Base-by-base conservation (phyloP, 345 rosid genomes). In the Erucastrum elatum region DNA sequence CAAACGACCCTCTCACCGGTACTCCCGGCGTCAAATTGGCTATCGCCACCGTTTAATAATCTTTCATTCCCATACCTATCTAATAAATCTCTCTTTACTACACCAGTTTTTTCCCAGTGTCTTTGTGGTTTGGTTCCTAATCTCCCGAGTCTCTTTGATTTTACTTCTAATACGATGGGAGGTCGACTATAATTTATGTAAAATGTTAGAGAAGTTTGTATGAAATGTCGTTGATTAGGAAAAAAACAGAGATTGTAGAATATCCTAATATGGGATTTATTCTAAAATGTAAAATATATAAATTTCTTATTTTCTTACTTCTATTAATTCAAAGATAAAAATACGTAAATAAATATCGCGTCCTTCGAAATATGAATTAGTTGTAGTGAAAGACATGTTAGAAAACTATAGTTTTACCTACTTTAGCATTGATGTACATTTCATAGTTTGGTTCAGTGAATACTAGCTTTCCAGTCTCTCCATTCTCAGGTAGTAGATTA, bases 371-470 rank as follows among this genome's bases (percentile, higher is more conserved):
- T 16, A 37, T 53, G 66, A 29, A 29, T 70, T 64, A 35, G 58
- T 6, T 70, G 66, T 75, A 33, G 80, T 75, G 70, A 64, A 80
- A 75, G 67, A 58, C 53, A 75, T 44, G 46, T 41, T 17, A 64
- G 75, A 64, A 72, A 72, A 27, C 62, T 9, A 58, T 13, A 5
- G 68, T 39, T 30, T 59, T 56, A 65, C 68, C 81, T 13, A 78
- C 62, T 78, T 68, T 68, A 73, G 71, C 56, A 69, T 69, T 61
- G 68, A 75, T 37, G 79, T 74, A 63, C 61, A 39, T 80, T 26
- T 80, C 83, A 34, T 75, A 69, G 75, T 75, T 80, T 75, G 31
- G 4, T 29, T 29, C 31, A 29, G 2, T 29, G 31, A 29, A 29
- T 29, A 29, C 31, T 29, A 29, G 31, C 31, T 29, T 29, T 29